Conservation (phyloP, 179 eudicot genomes). For the Beta lomatogona region DNA sequence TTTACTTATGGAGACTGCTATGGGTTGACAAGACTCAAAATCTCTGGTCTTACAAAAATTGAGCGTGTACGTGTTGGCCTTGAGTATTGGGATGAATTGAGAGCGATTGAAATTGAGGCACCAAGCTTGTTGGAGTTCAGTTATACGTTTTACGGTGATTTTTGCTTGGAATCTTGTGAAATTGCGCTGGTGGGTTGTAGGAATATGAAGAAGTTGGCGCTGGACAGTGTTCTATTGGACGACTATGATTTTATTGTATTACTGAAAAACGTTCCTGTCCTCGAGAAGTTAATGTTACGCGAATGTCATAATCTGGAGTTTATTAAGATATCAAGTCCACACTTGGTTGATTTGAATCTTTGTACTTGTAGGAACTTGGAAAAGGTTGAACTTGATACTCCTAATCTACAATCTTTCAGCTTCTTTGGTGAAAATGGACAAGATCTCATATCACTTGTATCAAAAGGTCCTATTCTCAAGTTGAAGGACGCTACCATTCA, state of each 20-base stretch:
- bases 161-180: background rate
- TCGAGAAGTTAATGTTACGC: background rate
- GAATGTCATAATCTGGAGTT: background rate
- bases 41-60: background rate
- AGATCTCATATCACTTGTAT: too few species aligned
- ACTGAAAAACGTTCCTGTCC: background rate
- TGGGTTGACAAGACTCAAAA: constrained; percentile 10
- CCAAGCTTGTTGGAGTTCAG: too few species aligned
- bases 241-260: background rate
- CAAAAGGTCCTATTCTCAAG: too few species aligned
- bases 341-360: background rate
- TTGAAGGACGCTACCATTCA: too few species aligned
- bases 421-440: too few species aligned
- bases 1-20: background rate
- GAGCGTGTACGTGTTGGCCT: too few species aligned
- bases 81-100: too few species aligned
- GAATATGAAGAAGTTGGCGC: background rate
- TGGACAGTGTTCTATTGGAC: background rate
- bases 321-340: background rate
- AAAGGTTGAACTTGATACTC: too few species aligned
- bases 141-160: background rate
- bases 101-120: too few species aligned
- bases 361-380: too few species aligned
- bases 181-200: background rate
- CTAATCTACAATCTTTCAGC: too few species aligned